phyloP scores from a whole-genome alignment of 2,329 filamentous ascomycete species.

The Penicillium griseofulvum region DNA sequence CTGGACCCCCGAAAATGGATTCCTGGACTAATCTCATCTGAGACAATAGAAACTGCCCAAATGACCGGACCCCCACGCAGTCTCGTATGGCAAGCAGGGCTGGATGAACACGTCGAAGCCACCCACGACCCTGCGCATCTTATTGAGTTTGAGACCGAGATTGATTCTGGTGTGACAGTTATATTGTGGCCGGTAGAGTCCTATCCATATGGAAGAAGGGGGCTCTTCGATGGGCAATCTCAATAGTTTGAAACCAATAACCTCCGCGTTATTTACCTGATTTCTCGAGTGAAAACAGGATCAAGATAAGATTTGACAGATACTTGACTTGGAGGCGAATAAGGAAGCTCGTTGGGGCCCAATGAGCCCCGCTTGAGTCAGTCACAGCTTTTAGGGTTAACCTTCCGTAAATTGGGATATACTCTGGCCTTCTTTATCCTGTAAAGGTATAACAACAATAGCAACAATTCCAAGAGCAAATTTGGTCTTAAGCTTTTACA shows the following conservation, averaged over 20 bases:
- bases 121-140: background rate
- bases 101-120: background rate
- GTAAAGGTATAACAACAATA: no score
- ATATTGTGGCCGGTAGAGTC: background rate
- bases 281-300: background rate
- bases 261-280: background rate
- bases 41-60: background rate
- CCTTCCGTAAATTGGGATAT: background rate
- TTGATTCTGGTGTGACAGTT: background rate
- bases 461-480: background rate
- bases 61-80: background rate
- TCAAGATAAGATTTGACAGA: background rate
- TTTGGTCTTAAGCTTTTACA: background rate
- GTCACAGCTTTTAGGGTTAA: no score
- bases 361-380: no score
- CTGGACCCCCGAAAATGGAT: no score
- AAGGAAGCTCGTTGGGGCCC: background rate
- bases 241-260: background rate
- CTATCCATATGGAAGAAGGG: background rate
- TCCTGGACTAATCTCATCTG: background rate
- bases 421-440: background rate
- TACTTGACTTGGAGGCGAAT: background rate
- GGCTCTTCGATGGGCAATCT: background rate
- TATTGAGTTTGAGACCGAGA: background rate
- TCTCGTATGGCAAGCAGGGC: background rate